Percentiles rank a stretch among this genome's conserved stretches.
Evolutionary conservation across 331 rosid species (phyloP).

Genomic region (Acacia concinna): DNA sequence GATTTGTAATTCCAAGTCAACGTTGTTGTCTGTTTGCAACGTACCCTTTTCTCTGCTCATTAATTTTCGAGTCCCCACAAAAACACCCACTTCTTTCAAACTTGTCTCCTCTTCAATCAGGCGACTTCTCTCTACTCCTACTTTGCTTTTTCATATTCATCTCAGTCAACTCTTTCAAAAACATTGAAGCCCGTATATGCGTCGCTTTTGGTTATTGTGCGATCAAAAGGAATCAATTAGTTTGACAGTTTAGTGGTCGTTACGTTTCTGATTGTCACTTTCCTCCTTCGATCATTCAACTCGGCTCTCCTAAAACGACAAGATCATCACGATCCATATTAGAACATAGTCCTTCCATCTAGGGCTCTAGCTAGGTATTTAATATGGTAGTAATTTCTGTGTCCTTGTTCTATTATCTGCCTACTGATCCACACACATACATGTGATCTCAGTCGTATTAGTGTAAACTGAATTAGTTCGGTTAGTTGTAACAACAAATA

Average conservation of each 20-base stretch:
- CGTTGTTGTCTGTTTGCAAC: conserved; percentile 2
- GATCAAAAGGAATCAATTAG: not conserved
- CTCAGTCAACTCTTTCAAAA: not conserved
- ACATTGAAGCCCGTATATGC: not conserved
- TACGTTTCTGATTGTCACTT: not conserved
- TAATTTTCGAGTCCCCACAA: not conserved
- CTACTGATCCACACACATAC: not conserved
- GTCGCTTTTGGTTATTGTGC: not conserved
- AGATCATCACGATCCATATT: not conserved
- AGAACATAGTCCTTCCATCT: too few species aligned
- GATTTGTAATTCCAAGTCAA: conserved; percentile 21
- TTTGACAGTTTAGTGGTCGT: not conserved
- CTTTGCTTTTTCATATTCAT: not conserved
- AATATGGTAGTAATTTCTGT: not conserved
- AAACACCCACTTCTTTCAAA: not conserved
- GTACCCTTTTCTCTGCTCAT: not conserved
- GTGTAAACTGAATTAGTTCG: too few species aligned
- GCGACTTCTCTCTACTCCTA: not conserved
- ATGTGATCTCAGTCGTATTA: not conserved
- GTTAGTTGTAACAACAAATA: too few species aligned
- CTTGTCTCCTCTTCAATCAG: not conserved
- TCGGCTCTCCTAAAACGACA: not conserved
- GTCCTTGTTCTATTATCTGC: not conserved
- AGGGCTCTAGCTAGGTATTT: not conserved
- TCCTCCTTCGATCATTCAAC: not conserved